phyloP scores from a whole-genome alignment of 441 rosid species.

The Euphorbia celastroides region DNA sequence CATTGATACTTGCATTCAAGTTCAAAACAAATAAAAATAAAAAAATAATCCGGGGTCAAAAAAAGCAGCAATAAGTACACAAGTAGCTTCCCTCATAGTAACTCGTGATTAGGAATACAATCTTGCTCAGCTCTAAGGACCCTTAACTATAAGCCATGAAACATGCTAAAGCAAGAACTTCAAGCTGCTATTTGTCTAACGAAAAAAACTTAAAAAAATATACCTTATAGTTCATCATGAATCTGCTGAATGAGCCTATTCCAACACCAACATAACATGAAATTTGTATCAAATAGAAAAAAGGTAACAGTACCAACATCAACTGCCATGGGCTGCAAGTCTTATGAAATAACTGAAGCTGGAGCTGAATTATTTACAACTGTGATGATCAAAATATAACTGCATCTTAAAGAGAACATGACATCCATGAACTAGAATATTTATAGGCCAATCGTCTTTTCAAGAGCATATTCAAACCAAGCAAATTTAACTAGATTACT shows the following conservation, averaged over 20 bases:
- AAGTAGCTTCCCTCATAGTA: not conserved
- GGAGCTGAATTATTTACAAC: conserved; percentile 3
- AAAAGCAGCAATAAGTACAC: not conserved
- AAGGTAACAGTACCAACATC: not conserved
- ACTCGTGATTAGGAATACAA: conserved; percentile 2
- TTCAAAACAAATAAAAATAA: not conserved
- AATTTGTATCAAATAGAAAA: conserved; percentile 7
- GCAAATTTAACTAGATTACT: conserved; percentile 12
- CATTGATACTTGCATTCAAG: not conserved
- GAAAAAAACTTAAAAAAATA: not conserved
- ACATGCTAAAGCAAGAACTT: not conserved
- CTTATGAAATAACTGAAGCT: not conserved
- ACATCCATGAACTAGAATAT: not conserved
- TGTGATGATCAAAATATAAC: not conserved
- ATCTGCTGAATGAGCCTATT: not conserved
- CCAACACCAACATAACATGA: not conserved
- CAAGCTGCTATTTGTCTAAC: not conserved
- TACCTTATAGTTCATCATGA: not conserved
- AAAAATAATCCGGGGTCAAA: conserved; percentile 2
- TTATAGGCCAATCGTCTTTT: not conserved
- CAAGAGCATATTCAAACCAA: not conserved
- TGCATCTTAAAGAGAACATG: not conserved
- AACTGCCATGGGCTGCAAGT: not conserved
- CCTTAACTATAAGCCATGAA: not conserved
- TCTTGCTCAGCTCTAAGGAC: conserved; percentile 1